These are phyloP conservation scores for Crithidia expoeki DNA, from an alignment of 208 protist species.

Conservation along the genomic window DNA sequence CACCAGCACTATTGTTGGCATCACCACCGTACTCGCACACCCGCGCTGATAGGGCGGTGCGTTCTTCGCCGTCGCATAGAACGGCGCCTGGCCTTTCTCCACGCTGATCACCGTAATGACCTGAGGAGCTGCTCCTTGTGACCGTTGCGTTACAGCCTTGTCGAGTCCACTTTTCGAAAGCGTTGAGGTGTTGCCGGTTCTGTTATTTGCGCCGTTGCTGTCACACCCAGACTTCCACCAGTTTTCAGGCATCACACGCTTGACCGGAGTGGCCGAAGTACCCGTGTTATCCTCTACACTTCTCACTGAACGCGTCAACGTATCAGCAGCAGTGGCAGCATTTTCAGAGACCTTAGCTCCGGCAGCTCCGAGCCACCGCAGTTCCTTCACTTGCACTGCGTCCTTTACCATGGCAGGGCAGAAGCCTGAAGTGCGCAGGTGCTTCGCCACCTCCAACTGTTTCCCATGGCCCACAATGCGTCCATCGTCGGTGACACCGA, in stretches of 20 bases:
- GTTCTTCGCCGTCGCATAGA: conserved; percentile 61
- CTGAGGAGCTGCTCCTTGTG: background rate
- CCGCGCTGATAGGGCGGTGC: conserved; percentile 73
- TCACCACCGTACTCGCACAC: conserved; percentile 76
- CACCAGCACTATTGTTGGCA: conserved; percentile 55
- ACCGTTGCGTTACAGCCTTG: background rate
- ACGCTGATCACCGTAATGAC: conserved; percentile 79
- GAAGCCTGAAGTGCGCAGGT: conserved; percentile 73
- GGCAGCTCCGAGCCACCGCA: conserved; percentile 43
- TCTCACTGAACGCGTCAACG: background rate
- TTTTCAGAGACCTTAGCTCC: background rate
- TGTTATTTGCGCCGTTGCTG: background rate
- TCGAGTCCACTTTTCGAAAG: background rate
- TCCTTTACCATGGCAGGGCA: conserved; percentile 87
- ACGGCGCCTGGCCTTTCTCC: conserved; percentile 67
- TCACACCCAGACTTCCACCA: conserved; percentile 62
- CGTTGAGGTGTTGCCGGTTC: no score
- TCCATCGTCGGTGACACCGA: conserved; percentile 82
- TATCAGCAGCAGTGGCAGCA: background rate
- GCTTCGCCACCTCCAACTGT: conserved; percentile 39
- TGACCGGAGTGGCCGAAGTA: background rate
- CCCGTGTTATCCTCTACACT: background rate
- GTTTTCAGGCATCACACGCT: conserved; percentile 55
- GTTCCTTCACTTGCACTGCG: conserved; percentile 56
- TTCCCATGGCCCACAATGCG: conserved; percentile 55